Evolutionary conservation across 495 filamentous ascomycete genomes (phyloP).

Genomic region (Talaromyces nanjingensis): DNA sequence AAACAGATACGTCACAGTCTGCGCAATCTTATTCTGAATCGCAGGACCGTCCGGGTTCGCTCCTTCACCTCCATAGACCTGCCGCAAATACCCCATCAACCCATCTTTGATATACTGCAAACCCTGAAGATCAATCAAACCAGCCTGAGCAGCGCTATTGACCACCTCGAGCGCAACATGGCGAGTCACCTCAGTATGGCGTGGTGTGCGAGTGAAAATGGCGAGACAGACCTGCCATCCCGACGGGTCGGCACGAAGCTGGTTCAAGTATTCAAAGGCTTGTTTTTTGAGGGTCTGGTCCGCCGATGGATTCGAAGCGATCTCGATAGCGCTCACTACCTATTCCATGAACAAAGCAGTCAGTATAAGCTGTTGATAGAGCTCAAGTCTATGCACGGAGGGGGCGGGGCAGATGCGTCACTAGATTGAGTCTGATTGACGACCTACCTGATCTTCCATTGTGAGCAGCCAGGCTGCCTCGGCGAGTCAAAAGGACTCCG

Average conservation of each 20-base stretch:
- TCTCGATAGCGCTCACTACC: conserved; percentile 89
- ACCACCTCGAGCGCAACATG: conserved; percentile 84
- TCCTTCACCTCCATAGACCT: conserved; percentile 56
- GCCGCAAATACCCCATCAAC: conserved; percentile 67
- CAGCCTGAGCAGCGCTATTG: conserved; percentile 77
- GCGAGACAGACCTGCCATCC: conserved; percentile 81
- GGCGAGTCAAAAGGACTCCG: conserved; percentile 11
- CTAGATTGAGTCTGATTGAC: conserved; percentile 4
- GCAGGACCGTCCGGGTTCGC: conserved; percentile 54
- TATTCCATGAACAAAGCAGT: conserved; percentile 23
- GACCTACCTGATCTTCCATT: conserved; percentile 45
- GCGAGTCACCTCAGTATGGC: conserved; percentile 72
- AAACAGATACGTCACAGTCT: conserved; percentile 91
- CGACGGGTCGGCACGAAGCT: conserved; percentile 66
- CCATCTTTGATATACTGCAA: conserved; percentile 66
- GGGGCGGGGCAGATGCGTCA: conserved; percentile 17
- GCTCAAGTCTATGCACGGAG: conserved; percentile 9
- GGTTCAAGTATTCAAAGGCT: conserved; percentile 82
- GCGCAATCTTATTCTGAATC: conserved; percentile 95
- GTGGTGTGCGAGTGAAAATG: conserved; percentile 79
- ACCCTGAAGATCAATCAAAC: conserved; percentile 59
- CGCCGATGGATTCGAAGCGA: conserved; percentile 72
- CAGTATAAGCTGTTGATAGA: not conserved
- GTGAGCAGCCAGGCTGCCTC: conserved; percentile 39
- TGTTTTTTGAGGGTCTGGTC: conserved; percentile 70